phyloP scores from a whole-genome alignment of 352 stramenopile species.

The Thalassiosira allenii region DNA sequence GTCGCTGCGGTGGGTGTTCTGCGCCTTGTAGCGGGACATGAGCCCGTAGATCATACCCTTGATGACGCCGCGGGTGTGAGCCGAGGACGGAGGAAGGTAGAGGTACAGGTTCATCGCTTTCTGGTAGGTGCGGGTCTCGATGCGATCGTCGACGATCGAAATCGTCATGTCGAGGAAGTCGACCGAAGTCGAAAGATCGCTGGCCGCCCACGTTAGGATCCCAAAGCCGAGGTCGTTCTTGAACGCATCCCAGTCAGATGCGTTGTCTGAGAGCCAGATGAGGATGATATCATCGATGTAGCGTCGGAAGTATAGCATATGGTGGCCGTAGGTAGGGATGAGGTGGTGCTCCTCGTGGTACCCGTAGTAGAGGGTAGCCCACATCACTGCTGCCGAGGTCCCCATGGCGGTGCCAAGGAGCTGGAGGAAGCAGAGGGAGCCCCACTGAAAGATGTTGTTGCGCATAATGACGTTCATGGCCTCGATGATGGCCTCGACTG shows the following conservation, averaged over 20 bases:
- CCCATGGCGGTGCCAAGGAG: conserved; percentile 39
- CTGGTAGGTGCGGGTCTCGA: conserved; percentile 46
- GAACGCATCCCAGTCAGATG: too few species aligned
- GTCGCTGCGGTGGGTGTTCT: conserved; percentile 5
- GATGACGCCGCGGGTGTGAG: conserved; percentile 25
- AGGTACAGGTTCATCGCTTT: conserved; percentile 64
- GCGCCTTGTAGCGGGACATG: not conserved
- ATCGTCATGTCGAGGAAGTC: conserved; percentile 49
- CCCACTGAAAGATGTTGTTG: conserved; percentile 50
- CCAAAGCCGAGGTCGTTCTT: conserved; percentile 35
- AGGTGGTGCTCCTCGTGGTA: conserved; percentile 9
- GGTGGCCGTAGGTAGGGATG: not conserved
- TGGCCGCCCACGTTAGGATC: conserved; percentile 34
- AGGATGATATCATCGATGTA: conserved; percentile 52
- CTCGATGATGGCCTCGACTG: conserved; percentile 22
- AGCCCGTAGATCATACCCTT: conserved; percentile 22
- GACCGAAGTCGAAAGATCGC: not conserved
- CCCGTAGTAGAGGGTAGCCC: conserved; percentile 39
- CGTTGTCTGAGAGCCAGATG: conserved; percentile 11
- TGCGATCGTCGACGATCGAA: conserved; percentile 5
- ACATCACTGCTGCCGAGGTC: conserved; percentile 32
- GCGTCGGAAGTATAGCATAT: conserved; percentile 21
- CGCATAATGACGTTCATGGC: conserved; percentile 39
- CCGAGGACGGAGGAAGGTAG: conserved; percentile 46
- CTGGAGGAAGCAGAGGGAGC: conserved; percentile 31